Evolutionary conservation across 768 basidiomycete genomes (phyloP), one percentile per base, ranked within the genome.

Genomic region (Lactifluus pinguis): DNA sequence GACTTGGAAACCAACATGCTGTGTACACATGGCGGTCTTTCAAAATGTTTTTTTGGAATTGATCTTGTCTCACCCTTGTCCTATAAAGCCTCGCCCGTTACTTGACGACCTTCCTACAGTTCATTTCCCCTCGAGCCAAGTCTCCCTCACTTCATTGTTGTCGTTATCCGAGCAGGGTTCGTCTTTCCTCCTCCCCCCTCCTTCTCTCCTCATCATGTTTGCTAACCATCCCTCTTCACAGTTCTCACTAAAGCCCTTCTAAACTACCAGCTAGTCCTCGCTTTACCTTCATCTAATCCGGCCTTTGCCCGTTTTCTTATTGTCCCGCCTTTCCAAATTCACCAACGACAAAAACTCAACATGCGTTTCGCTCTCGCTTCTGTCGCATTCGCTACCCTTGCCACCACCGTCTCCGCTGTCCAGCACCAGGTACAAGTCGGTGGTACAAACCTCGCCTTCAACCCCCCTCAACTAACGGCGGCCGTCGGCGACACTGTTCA

Each of bases 91-190:
- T 47, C 8, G 6, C 21, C 55, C 21, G 19, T 52, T 10, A 32
- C 59, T 54, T 34, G 32, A 34, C 32, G 9, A 41, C 15, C 25
- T 25, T 4, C 5, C 15, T 64, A 60, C n/a, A 17, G 55, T 47
- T 51, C 45, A 41, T 42, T 30, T 52, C 44, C 59, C 54, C 50
- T 69, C 68, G 62, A 66, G 64, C 70, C 71, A 71, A 68, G 67
- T 70, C 69, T 69, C 66, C 57, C 56, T 67, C 71, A 71, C 73
- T 72, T 68, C 72, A 72, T 70, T 72, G 60, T 70, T 65, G 61
- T 57, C 19, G 61, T 57, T 21, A 13, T 61, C 67, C 75, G 79
- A 81, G 79, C 79, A 76, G 79, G 71, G 79, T 79, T 38, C 63
- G 76, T 2, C 25, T 72, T 56, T 11, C 49, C 17, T 10, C 17